Percentiles rank a stretch among this genome's conserved stretches.
Evolutionary conservation across 2,329 filamentous ascomycete genomes (phyloP).

Genomic region (Penicillium sp.): DNA sequence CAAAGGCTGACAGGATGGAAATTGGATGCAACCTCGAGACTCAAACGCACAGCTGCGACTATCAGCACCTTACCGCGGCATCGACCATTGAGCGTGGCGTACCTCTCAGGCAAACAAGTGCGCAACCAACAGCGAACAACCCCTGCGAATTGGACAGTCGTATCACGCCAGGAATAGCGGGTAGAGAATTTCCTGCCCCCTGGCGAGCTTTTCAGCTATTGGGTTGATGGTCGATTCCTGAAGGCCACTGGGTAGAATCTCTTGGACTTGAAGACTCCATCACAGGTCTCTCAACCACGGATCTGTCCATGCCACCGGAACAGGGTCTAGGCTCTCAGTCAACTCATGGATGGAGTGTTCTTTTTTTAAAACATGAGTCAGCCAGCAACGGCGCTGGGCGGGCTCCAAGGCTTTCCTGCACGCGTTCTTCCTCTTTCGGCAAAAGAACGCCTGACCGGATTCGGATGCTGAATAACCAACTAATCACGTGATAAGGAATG

Average conservation of each 20-base stretch:
- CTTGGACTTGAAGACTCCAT: not conserved
- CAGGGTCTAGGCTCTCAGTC: slow-evolving; percentile 13
- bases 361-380: slow-evolving; percentile 25
- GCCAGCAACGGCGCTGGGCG: not conserved
- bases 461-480: not conserved
- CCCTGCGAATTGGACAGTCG: slow-evolving; percentile 3
- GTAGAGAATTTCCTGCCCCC: not conserved
- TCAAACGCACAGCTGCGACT: slow-evolving; percentile 9
- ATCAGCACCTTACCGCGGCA: slow-evolving; percentile 18
- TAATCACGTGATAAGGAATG: not conserved
- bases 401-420: not conserved
- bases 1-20: slow-evolving; percentile 7
- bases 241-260: not conserved
- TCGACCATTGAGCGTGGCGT: slow-evolving; percentile 5
- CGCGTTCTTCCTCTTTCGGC: not conserved
- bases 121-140: slow-evolving; percentile 1
- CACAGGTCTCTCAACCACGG: slow-evolving; percentile 21
- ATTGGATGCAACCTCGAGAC: slow-evolving; percentile 19
- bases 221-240: slow-evolving; percentile 8
- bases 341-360: slow-evolving; percentile 13
- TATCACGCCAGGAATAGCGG: not conserved
- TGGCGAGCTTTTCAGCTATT: not conserved
- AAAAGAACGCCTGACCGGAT: not conserved
- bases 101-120: not conserved
- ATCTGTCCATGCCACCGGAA: slow-evolving; percentile 17